Base-by-base conservation (phyloP, 148 eudicot species). In the Silene conica region DNA sequence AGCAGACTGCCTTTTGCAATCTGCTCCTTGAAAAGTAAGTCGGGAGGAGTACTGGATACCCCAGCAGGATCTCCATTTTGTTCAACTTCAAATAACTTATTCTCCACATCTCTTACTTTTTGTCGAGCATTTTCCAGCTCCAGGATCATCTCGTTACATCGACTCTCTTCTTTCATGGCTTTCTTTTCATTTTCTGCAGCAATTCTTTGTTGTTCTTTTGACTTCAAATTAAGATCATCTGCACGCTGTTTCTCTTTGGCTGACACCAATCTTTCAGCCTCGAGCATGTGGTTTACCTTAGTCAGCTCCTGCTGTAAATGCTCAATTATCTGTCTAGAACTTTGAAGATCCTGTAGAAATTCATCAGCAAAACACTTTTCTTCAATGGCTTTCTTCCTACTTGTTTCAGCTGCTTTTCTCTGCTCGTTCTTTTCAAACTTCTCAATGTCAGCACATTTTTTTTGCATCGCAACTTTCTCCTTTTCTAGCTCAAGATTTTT, bases 1-100 rank as follows among this genome's bases (percentile, higher is more conserved):
- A 92, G 79, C 69, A 90, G 77, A 80, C 77, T 87, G 63, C 81
- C 41, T 77, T 80, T 69, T 57, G 83, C 83, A 63, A 71, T 62
- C 61, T 83, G 82, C 61, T 80, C 72, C 58, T 73, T 73, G 22
- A 48, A 70, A 41, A 31, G 15, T 21, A 10, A 57, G 61, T 67
- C 71, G 38, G 77, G 65, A 6, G 66, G 31, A 23, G 22, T 50
- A 50, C 19, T 61, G 26, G 79, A 66, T 73, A 72, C 58, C 55
- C 76, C 82, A 59, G 73, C 28, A 26, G 2, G 28, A 26, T 26
- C 28, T 26, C 28, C 2, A 26, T 2, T 1, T 26, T 26, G 28
- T 26, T 26, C 2, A 26, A 26, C 28, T 26, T 26, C 28, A 26
- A 1, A 26, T 26, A 26, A 26, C 28, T 26, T 1, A 2, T 1